Conservation (phyloP, 1,284 basidiomycete genomes). For the Apiotrichum laibachii region DNA sequence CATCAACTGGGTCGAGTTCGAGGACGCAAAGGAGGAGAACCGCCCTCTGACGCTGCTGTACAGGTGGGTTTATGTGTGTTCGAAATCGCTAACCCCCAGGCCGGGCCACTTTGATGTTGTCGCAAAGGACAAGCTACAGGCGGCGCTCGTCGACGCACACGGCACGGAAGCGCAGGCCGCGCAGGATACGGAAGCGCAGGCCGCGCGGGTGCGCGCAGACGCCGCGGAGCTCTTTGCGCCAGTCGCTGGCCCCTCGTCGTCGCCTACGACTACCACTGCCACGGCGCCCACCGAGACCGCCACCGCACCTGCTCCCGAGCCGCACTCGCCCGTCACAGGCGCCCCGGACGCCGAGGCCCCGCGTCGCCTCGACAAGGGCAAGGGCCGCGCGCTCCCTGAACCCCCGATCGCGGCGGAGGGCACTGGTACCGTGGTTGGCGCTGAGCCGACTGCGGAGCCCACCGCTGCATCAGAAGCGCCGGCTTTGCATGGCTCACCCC, state of each 20-base stretch:
- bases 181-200: neutral
- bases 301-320: no score
- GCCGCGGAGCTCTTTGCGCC: neutral
- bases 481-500: no score
- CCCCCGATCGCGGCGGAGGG: no score
- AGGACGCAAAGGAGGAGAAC: constrained; percentile 34
- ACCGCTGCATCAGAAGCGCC: no score
- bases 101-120: constrained; percentile 76
- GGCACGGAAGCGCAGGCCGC: neutral
- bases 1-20: constrained; percentile 64
- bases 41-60: constrained; percentile 62
- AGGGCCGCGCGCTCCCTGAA: no score
- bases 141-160: neutral
- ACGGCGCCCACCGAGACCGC: no score
- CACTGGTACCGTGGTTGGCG: no score
- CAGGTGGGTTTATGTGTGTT: constrained; percentile 57
- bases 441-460: no score
- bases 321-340: no score
- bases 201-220: neutral
- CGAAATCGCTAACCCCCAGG: constrained; percentile 52
- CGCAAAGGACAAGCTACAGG: constrained; percentile 33
- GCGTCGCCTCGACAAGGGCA: no score
- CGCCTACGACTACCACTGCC: no score
- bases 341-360: no score
- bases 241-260: neutral